Percentiles rank a stretch among this genome's conserved stretches.
phyloP scores from a whole-genome alignment of 2,329 filamentous ascomycete species.

The Paramyrothecium sp. region DNA sequence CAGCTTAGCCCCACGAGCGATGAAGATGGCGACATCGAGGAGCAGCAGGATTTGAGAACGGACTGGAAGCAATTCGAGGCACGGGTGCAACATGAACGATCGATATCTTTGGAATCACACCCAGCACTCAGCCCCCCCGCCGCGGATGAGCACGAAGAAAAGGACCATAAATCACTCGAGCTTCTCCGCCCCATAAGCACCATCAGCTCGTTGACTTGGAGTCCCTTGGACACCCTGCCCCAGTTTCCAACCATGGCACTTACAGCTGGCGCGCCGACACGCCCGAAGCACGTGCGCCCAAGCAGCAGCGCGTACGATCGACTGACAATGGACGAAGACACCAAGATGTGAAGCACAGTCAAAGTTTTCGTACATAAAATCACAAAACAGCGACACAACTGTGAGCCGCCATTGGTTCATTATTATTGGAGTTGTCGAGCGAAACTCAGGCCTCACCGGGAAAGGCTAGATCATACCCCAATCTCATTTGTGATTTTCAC shows the following conservation, averaged over 20 bases:
- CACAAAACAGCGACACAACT: too few relatives aligned
- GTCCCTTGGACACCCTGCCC: background rate
- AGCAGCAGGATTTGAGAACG: constrained; percentile 17
- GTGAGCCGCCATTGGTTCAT: too few relatives aligned
- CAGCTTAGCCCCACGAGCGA: constrained; percentile 3
- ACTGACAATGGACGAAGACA: background rate
- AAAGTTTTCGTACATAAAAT: background rate
- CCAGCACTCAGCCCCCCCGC: constrained; percentile 22
- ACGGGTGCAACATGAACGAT: constrained; percentile 23
- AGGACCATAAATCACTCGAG: too few relatives aligned
- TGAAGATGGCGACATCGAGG: constrained; percentile 8
- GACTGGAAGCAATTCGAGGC: constrained; percentile 42
- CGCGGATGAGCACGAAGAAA: background rate
- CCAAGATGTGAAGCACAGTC: background rate
- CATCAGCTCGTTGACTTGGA: background rate
- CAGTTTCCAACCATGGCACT: background rate
- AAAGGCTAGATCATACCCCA: constrained; percentile 4
- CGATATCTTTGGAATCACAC: constrained; percentile 23
- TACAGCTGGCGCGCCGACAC: too few relatives aligned
- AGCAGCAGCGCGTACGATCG: background rate
- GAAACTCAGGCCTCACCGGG: too few relatives aligned
- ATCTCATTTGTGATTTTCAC: constrained; percentile 74
- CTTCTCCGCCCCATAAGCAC: background rate
- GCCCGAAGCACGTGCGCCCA: too few relatives aligned
- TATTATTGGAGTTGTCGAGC: too few relatives aligned